phyloP scores from a whole-genome alignment of 257 asterid genomes.

The Rehmannia glutinosa region DNA sequence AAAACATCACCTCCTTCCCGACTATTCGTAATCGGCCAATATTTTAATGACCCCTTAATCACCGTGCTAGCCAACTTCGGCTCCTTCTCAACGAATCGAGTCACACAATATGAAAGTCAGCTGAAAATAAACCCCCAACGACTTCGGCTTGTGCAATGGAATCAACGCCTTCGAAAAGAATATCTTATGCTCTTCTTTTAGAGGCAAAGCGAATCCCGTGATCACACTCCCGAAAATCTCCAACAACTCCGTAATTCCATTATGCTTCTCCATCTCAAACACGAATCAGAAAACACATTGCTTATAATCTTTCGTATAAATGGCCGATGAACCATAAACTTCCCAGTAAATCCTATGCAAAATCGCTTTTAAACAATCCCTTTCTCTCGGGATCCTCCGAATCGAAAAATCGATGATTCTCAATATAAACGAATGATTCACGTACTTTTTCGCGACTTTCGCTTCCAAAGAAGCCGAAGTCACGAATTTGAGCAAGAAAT shows the following conservation, averaged over 20 bases:
- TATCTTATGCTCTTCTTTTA: constrained; percentile 77
- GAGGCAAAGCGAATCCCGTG: constrained; percentile 72
- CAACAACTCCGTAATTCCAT: constrained; percentile 74
- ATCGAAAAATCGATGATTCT: constrained; percentile 67
- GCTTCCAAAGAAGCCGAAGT: constrained; percentile 79
- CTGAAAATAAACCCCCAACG: constrained; percentile 28
- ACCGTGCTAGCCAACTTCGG: constrained; percentile 29
- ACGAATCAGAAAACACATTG: constrained; percentile 61
- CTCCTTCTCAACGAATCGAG: constrained; percentile 33
- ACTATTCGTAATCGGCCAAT: constrained; percentile 31
- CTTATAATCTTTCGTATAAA: constrained; percentile 65
- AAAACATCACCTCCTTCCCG: constrained; percentile 32
- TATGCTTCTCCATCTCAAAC: constrained; percentile 74
- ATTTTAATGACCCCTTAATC: constrained; percentile 23
- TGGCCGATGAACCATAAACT: constrained; percentile 86
- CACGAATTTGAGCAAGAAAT: constrained; percentile 67
- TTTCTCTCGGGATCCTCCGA: constrained; percentile 81
- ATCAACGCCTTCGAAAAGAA: constrained; percentile 69
- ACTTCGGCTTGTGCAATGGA: constrained; percentile 55
- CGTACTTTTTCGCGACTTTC: constrained; percentile 64
- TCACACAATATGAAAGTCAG: constrained; percentile 28
- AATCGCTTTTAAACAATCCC: constrained; percentile 74
- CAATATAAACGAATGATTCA: constrained; percentile 69
- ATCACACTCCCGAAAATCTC: constrained; percentile 79
- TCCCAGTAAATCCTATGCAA: constrained; percentile 75